Percentiles rank a stretch among this genome's conserved stretches.
phyloP scores from a whole-genome alignment of 1,139 yeast species.

The Candida smagusa region DNA sequence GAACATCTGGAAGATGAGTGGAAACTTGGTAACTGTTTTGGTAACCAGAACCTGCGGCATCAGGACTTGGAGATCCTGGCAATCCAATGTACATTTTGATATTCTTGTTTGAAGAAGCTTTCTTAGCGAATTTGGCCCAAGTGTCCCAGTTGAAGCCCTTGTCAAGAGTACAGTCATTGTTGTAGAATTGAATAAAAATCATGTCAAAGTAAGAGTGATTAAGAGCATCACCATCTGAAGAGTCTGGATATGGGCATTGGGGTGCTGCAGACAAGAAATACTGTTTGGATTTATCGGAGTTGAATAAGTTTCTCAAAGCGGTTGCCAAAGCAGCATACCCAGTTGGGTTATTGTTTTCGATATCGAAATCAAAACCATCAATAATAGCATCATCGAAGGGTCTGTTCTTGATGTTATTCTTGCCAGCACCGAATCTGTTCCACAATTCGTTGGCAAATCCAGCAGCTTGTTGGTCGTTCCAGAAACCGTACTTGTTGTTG shows the following conservation, averaged over 20 bases:
- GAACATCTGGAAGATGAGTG: constrained; percentile 11
- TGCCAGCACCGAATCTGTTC: constrained; percentile 18
- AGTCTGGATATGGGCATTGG: constrained; percentile 18
- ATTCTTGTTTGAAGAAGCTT: constrained; percentile 12
- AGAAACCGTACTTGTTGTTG: constrained; percentile 13
- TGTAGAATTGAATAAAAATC: constrained; percentile 19
- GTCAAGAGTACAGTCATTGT: constrained; percentile 15
- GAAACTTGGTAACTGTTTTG: constrained; percentile 1
- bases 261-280: constrained; percentile 19
- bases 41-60: background rate
- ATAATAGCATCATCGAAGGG: constrained; percentile 18
- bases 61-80: constrained; percentile 10
- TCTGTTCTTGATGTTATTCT: constrained; percentile 9
- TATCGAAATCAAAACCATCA: constrained; percentile 19
- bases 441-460: constrained; percentile 14
- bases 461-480: constrained; percentile 11
- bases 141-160: constrained; percentile 15
- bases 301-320: constrained; percentile 9
- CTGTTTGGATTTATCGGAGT: constrained; percentile 8
- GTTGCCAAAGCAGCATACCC: constrained; percentile 15
- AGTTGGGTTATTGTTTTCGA: constrained; percentile 11
- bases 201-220: constrained; percentile 12
- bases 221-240: constrained; percentile 13
- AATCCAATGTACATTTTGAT: constrained; percentile 16
- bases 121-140: constrained; percentile 14